These are phyloP conservation scores for Suhomyces panamericanus DNA, from an alignment of 1,139 yeast species.

Conservation along the genomic window DNA sequence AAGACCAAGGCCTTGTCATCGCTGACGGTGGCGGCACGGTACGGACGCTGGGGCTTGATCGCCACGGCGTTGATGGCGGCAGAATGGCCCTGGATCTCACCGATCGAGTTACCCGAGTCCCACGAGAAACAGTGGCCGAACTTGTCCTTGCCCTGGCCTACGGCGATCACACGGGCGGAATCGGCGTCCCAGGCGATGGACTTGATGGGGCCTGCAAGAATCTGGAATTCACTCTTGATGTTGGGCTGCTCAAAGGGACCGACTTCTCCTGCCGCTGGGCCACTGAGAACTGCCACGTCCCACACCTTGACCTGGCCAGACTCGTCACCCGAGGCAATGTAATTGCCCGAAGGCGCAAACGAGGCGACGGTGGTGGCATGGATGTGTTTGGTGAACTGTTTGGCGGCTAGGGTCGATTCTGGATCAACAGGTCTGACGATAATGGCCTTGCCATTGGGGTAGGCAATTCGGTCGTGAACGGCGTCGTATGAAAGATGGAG, in stretches of 20 bases:
- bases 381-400: conserved; percentile 74
- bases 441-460: conserved; percentile 80
- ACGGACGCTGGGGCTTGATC: conserved; percentile 86
- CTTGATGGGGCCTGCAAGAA: conserved; percentile 78
- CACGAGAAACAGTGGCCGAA: conserved; percentile 92
- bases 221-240: conserved; percentile 78
- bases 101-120: conserved; percentile 94
- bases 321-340: conserved; percentile 90
- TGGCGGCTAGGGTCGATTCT: conserved; percentile 37
- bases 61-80: conserved; percentile 80
- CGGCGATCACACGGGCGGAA: conserved; percentile 81
- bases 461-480: conserved; percentile 67
- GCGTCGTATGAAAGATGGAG: conserved; percentile 75
- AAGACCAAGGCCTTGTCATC: conserved; percentile 87
- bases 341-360: conserved; percentile 87
- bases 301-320: conserved; percentile 85
- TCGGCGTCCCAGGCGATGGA: conserved; percentile 95
- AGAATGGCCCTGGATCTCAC: conserved; percentile 95
- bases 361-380: conserved; percentile 68
- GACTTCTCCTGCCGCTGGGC: conserved; percentile 32
- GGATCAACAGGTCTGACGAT: conserved; percentile 64
- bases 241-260: conserved; percentile 46
- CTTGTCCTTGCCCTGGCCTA: conserved; percentile 90
- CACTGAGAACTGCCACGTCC: conserved; percentile 56
- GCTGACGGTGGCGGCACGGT: conserved; percentile 89